Percentiles rank a stretch among this genome's conserved stretches.
These are phyloP conservation scores for Panaeolus cyanescens DNA, from an alignment of 768 basidiomycete genomes.

Conservation along the genomic window DNA sequence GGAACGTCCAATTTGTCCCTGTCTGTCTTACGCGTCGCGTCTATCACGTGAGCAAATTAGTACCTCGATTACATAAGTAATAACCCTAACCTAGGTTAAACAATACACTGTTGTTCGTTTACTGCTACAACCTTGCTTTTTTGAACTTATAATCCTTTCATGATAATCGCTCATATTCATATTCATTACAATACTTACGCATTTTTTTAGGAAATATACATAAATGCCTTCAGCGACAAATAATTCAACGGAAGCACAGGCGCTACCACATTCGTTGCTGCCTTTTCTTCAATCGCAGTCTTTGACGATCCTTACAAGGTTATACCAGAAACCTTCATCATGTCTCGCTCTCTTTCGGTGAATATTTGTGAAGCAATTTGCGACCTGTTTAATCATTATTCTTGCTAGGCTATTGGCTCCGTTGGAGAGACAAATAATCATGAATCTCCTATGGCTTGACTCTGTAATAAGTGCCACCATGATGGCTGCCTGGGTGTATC, in stretches of 20 bases:
- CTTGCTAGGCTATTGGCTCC: slow-evolving; percentile 67
- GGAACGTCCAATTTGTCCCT: not conserved
- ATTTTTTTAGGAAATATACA: slow-evolving; percentile 24
- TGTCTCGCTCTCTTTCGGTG: slow-evolving; percentile 91
- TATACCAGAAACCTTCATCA: slow-evolving; percentile 86
- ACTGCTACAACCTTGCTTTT: not conserved
- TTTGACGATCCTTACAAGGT: slow-evolving; percentile 71
- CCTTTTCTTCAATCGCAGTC: slow-evolving; percentile 84
- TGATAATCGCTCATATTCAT: not conserved
- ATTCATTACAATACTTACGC: slow-evolving; percentile 14
- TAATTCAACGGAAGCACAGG: slow-evolving; percentile 22
- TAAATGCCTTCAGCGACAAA: slow-evolving; percentile 25
- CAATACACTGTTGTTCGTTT: not conserved
- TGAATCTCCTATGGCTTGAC: slow-evolving; percentile 91
- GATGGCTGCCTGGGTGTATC: slow-evolving; percentile 76
- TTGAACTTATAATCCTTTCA: not conserved
- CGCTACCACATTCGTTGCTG: slow-evolving; percentile 63
- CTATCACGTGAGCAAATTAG: slow-evolving; percentile 16
- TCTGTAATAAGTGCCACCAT: slow-evolving; percentile 64
- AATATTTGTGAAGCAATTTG: slow-evolving; percentile 21
- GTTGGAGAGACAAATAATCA: slow-evolving; percentile 81
- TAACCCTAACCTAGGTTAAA: too few relatives aligned
- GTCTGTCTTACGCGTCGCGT: slow-evolving; percentile 22
- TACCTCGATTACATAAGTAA: not conserved
- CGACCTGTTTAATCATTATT: slow-evolving; percentile 20